Conservation (phyloP, 768 basidiomycete genomes). For the Artomyces pyxidatus region DNA sequence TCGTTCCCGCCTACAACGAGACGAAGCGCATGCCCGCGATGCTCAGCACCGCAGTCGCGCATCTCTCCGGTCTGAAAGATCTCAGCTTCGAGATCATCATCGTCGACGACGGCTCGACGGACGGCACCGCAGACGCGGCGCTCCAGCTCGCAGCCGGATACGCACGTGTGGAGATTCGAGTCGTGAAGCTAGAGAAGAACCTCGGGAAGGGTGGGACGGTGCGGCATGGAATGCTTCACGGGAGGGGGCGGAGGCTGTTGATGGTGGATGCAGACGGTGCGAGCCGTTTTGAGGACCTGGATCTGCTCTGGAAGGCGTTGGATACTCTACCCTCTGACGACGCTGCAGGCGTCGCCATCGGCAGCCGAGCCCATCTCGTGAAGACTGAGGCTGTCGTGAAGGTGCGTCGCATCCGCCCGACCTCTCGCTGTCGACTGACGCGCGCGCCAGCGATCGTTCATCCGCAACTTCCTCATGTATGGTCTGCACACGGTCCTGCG, state of each 20-base stretch:
- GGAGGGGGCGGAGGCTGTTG: conserved; percentile 67
- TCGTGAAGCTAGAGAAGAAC: conserved; percentile 73
- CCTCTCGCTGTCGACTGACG: not conserved
- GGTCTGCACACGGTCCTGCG: conserved; percentile 84
- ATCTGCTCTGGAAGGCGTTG: conserved; percentile 69
- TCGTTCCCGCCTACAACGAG: conserved; percentile 93
- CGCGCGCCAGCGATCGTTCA: conserved; percentile 59
- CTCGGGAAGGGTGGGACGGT: conserved; percentile 92
- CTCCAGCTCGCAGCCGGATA: conserved; percentile 52
- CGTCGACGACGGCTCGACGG: conserved; percentile 84
- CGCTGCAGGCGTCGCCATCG: conserved; percentile 62
- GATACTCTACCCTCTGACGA: conserved; percentile 45
- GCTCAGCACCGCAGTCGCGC: conserved; percentile 67
- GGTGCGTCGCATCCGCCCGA: conserved; percentile 33
- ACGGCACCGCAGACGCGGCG: conserved; percentile 61
- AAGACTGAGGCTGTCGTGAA: conserved; percentile 90
- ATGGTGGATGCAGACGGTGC: conserved; percentile 97
- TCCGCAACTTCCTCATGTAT: conserved; percentile 93
- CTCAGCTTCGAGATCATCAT: conserved; percentile 77
- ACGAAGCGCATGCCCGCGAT: conserved; percentile 73
- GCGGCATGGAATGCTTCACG: conserved; percentile 81
- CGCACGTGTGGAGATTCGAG: conserved; percentile 54
- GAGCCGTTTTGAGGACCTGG: conserved; percentile 78
- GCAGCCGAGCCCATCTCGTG: conserved; percentile 89
- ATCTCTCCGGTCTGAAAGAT: conserved; percentile 34